Base-by-base conservation (phyloP, 1,139 yeast genomes). In the Suhomyces wounanorum region DNA sequence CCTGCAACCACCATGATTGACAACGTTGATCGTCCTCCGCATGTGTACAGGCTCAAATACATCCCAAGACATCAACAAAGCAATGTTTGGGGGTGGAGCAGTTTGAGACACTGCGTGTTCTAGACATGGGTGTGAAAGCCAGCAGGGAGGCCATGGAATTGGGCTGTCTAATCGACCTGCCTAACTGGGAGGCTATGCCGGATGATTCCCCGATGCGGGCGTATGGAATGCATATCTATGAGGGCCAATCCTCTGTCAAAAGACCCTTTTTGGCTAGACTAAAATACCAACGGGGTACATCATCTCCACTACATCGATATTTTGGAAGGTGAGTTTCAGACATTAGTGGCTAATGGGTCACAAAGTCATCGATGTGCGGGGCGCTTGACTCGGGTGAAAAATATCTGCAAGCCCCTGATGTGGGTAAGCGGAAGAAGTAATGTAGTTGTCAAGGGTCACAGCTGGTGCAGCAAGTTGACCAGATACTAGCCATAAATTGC, bases 321-420 rank as follows among this genome's bases (percentile, higher is more conserved):
- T 33, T 31, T 33, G 8, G 21, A 33, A 18, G 14, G 37, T 25
- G 23, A 11, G 42, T 25, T 25, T 40, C 21, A 40, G 42, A 40
- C 42, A 40, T 14, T 14, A 8, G 42, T 40, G 42, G 42, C 42
- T 40, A 17, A 40, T 40, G 42, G 2, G 7, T 30, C 33, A 30
- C 33, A 30, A 30, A 30, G 14, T 14, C 11, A 10, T 3, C 13
- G 31, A 30, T 11, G 3, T 17, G 28, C 33, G 9, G 33, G 42
- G 42, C 33, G n/a, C 42, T 10, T 26, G 16, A 40, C 42, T 31
- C 5, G 21, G n/a, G 11, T 26, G 33, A 14, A 8, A 26, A 40
- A 40, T 40, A 40, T 40, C n/a, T 40, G 42, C 42, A 40, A 23
- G 35, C 42, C 42, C 33, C 42, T 26, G 33, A 14, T 40, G 42